A percentile compares a stretch with the other conserved stretches of the same genome.
Evolutionary conservation across 75 land plant species (phyloP).

Genomic region (Selaginella tamariscina): DNA sequence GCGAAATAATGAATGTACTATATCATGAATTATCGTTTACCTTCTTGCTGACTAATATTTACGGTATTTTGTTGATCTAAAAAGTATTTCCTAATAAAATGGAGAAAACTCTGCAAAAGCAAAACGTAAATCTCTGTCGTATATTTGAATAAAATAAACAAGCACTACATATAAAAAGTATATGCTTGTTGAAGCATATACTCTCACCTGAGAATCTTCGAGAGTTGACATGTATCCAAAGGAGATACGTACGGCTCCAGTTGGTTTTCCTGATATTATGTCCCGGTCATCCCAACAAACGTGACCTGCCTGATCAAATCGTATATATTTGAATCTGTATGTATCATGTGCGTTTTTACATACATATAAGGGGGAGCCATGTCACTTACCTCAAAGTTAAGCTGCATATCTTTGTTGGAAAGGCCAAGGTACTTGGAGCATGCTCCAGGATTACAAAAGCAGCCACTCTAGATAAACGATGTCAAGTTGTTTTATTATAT

Average conservation of each 20-base stretch:
- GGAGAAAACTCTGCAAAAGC: slow-evolving; percentile 16
- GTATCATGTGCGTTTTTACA: not conserved
- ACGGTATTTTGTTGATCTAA: slow-evolving; percentile 11
- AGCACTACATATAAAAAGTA: not conserved
- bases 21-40: slow-evolving; percentile 4
- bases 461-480: slow-evolving; percentile 58
- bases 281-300: slow-evolving; percentile 96
- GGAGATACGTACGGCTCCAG: slow-evolving; percentile 87
- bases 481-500: not conserved
- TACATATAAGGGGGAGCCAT: not conserved
- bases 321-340: too few species aligned
- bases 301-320: slow-evolving; percentile 70
- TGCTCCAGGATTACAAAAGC: slow-evolving; percentile 99
- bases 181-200: not conserved
- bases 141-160: not conserved
- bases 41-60: not conserved
- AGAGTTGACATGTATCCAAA: slow-evolving; percentile 94
- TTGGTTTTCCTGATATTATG: slow-evolving; percentile 69
- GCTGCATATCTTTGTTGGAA: slow-evolving; percentile 54
- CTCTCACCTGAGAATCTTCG: slow-evolving; percentile 69
- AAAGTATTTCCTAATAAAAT: slow-evolving; percentile 20
- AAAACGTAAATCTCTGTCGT: too few species aligned
- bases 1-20: too few species aligned
- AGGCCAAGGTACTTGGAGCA: slow-evolving; percentile 78
- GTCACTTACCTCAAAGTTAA: slow-evolving; percentile 61